Conservation (phyloP, 495 filamentous ascomycete species). For the Xylaria grammica region DNA sequence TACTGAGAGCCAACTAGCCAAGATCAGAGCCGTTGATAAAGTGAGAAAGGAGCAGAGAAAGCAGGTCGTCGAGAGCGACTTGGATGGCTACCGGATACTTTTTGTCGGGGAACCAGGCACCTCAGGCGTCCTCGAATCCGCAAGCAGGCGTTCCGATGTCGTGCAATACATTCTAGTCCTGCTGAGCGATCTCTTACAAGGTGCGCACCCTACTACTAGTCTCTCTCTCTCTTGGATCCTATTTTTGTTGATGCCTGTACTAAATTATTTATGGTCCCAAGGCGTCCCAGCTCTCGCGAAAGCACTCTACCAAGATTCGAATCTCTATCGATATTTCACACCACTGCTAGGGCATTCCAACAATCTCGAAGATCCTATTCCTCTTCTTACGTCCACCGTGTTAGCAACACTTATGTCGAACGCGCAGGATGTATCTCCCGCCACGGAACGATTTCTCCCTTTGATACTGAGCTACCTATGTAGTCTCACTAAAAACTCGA, state of each 20-base stretch:
- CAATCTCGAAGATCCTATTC: conserved; percentile 83
- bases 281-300: conserved; percentile 78
- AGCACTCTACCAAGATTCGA: conserved; percentile 72
- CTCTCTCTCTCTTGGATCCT: not conserved
- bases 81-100: conserved; percentile 75
- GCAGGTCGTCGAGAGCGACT: conserved; percentile 78
- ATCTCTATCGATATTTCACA: conserved; percentile 84
- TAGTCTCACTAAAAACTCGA: conserved; percentile 77
- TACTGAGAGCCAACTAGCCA: conserved; percentile 90
- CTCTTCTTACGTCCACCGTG: conserved; percentile 87
- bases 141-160: conserved; percentile 80
- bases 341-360: conserved; percentile 82
- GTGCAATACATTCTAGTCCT: conserved; percentile 94
- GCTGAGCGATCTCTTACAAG: conserved; percentile 83
- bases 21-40: conserved; percentile 97
- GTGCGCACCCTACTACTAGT: conserved; percentile 50
- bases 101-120: conserved; percentile 73
- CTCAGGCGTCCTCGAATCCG: conserved; percentile 80
- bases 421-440: conserved; percentile 60
- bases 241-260: conserved; percentile 4
- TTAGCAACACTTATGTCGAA: conserved; percentile 80
- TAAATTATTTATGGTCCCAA: conserved; percentile 43
- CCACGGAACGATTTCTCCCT: conserved; percentile 75
- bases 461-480: conserved; percentile 86
- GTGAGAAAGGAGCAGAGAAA: conserved; percentile 81